These are phyloP conservation scores for Pichia thaimueangensis DNA, from an alignment of 805 yeast species.

Conservation along the genomic window DNA sequence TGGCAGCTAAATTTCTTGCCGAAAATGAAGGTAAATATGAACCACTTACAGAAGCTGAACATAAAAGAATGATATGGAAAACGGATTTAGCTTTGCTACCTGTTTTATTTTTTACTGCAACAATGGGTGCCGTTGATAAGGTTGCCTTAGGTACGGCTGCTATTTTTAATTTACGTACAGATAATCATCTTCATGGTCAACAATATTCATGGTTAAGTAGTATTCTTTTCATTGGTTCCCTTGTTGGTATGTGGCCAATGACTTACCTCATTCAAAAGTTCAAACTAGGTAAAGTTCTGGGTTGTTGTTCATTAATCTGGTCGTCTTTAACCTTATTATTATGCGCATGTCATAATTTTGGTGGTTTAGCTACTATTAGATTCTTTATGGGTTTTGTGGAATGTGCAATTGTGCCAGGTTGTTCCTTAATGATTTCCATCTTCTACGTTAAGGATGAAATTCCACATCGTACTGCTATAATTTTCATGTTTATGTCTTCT, in stretches of 20 bases:
- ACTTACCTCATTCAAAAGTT: conserved; percentile 31
- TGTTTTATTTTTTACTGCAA: conserved; percentile 11
- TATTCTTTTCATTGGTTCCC: conserved; percentile 34
- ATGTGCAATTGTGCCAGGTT: conserved; percentile 19
- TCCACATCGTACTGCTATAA: conserved; percentile 8
- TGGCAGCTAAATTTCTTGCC: conserved; percentile 6
- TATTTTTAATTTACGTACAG: conserved; percentile 21
- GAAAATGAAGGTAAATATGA: conserved; percentile 7
- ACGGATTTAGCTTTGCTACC: conserved; percentile 34
- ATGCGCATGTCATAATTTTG: conserved; percentile 16
- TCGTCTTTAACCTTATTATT: conserved; percentile 3
- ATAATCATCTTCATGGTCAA: conserved; percentile 25
- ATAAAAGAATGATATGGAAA: conserved; percentile 28
- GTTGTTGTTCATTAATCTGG: conserved; percentile 4
- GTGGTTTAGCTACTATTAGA: conserved; percentile 37
- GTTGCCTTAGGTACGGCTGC: conserved; percentile 10
- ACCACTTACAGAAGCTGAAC: conserved; percentile 23
- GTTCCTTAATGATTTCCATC: conserved; percentile 1
- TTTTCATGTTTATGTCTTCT: conserved; percentile 12
- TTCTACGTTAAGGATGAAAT: conserved; percentile 21
- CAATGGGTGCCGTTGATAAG: conserved; percentile 8
- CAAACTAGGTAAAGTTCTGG: conserved; percentile 4
- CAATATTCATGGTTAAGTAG: conserved; percentile 26
- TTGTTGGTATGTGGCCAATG: conserved; percentile 47
- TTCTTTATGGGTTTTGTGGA: conserved; percentile 40